Base-by-base conservation (phyloP, 306 rosid species). In the Vigna unguiculata region DNA sequence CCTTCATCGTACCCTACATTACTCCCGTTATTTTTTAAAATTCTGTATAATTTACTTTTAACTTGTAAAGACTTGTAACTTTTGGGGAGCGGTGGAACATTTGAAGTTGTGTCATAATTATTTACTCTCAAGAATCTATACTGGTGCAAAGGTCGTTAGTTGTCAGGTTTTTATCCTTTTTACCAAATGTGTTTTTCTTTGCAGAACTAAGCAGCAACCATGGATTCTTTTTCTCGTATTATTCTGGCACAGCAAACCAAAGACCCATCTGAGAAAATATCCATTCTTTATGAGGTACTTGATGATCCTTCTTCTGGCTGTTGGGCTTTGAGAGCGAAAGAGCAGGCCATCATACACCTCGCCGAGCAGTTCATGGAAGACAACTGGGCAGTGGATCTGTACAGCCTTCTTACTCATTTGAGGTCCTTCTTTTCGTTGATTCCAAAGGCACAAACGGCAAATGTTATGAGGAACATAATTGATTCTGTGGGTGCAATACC, bases 341-440 rank as follows among this genome's bases (percentile, higher is more conserved):
- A 91, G 82, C 91, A 84, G 59, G 94, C 96, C 21, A 91, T 91
- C 75, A 77, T 91, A 61, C 89, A 90, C 62, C 90, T 94, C 41
- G 81, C 94, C 0, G 91, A 94, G 61, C 88, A 89, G 78, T 96
- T 94, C 41, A 83, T 84, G 78, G 83, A 90, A 78, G 95, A 91
- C 77, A 87, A 82, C 65, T 87, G 91, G 84, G 93, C 90, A 16
- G 97, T 91, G 86, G 97, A 91, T 79, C 95, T 94, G 53, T 83
- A 93, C 22, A 81, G 91, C 78, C 98, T 94, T 55, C 94, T 94
- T 41, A 94, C 95, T 48, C 93, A 86, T 65, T 76, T 91, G 84
- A 91, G 98, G 91, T 95, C 97, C 76, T 91, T 94, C 82, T 94
- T 94, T 71, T 91, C 86, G 85, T 82, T 87, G 90, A 91, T 93